Base-by-base conservation (phyloP, 768 basidiomycete species). In the Mrakia frigida region DNA sequence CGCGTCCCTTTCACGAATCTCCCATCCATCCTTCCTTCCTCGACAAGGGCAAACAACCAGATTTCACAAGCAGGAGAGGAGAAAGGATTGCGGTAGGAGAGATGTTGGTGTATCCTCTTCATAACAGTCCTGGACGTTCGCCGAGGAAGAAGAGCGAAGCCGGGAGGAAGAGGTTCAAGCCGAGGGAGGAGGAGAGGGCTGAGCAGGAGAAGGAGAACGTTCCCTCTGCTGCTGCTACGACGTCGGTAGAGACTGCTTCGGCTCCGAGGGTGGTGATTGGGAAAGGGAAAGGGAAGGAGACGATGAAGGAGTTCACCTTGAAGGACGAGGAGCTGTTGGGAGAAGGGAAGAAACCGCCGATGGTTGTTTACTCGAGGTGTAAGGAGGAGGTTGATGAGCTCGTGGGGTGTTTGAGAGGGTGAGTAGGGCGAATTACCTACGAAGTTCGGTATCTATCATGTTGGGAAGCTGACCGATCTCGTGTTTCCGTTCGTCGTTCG, bases 331-430 rank as follows among this genome's bases (percentile, higher is more conserved):
- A 65, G 25, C 35, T 41, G 46, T 21, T 50, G 46, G 46, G 46
- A 6, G 43, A 11, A 50, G 73, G 73, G 50, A 59, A 41, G 50
- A 59, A 31, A n/a, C 46, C 63, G 25, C 73, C 73, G 21, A 52
- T 56, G 41, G 63, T 74, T 10, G 50, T 74, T 23, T 74, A 74
- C 41, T 61, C 73, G 52, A 52, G 46, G 43, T 74, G 56, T 14
- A 63, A 31, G 35, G 73, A 68, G 10, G 73, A 74, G 65, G 73
- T 74, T 2, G 73, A 74, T 31, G 73, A 74, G 23, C 46, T 74
- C 6, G 41, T 74, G 16, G 73, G 73, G 23, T 74, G 73, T 67
- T 35, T 74, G 14, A 74, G 46, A 31, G 70, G 70, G 35, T 50
- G 7, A 28, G 28, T 53, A n/a, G 21, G 3, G 23, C 28, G 31